These are phyloP conservation scores for Pelargonium cotyledonis DNA, from an alignment of 441 rosid species.

Conservation along the genomic window DNA sequence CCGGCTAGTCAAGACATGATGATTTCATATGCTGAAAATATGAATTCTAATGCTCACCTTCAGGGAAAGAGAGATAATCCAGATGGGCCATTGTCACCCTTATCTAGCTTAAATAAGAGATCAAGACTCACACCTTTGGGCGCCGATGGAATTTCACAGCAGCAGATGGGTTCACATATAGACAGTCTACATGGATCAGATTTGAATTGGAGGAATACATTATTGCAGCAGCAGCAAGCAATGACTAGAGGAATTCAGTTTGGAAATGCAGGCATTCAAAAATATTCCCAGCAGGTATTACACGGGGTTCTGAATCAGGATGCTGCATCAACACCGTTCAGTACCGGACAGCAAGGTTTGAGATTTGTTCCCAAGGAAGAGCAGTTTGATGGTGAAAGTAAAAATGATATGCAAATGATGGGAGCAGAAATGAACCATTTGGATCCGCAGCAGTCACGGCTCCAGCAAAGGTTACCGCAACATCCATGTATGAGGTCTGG, in stretches of 20 bases:
- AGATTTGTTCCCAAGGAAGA: conserved; percentile 68
- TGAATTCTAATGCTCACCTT: conserved; percentile 42
- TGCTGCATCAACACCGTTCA: conserved; percentile 46
- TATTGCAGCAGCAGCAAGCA: conserved; percentile 50
- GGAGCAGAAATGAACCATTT: conserved; percentile 33
- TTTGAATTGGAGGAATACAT: conserved; percentile 56
- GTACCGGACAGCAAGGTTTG: conserved; percentile 53
- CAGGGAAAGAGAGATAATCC: conserved; percentile 68
- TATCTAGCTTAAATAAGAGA: conserved; percentile 60
- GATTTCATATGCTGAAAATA: conserved; percentile 49
- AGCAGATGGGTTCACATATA: conserved; percentile 45
- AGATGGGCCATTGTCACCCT: conserved; percentile 59
- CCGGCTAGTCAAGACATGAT: conserved; percentile 65
- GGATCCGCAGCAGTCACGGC: conserved; percentile 38
- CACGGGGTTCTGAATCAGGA: conserved; percentile 68
- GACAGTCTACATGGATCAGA: conserved; percentile 63
- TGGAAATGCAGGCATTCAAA: conserved; percentile 49
- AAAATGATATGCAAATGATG: conserved; percentile 42
- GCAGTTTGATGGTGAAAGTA: conserved; percentile 49
- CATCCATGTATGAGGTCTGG: conserved; percentile 50
- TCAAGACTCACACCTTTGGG: conserved; percentile 39
- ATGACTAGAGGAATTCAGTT: conserved; percentile 62
- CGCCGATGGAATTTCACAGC: conserved; percentile 64
- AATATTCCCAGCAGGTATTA: conserved; percentile 60
- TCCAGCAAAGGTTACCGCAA: conserved; percentile 51